Conservation (phyloP, 148 eudicot species). For the Diospyros kaki region DNA sequence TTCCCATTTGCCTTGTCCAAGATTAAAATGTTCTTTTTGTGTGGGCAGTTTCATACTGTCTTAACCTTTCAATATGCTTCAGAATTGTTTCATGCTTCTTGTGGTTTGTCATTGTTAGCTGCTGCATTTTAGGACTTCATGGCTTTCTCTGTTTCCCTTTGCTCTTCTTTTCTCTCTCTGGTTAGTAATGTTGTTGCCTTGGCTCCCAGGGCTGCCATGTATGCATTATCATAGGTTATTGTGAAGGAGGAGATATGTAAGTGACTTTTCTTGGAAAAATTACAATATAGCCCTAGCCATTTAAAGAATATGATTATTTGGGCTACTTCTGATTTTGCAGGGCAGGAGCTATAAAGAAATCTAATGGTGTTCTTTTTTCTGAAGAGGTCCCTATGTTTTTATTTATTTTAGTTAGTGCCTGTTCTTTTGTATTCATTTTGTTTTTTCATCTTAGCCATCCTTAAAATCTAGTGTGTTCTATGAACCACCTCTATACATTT, state of each 20-base stretch:
- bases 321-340: slow-evolving; percentile 31
- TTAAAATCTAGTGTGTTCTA: slow-evolving; percentile 5
- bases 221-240: slow-evolving; percentile 87
- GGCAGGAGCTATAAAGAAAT: slow-evolving; percentile 82
- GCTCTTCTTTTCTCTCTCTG: not conserved
- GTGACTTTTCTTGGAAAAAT: slow-evolving; percentile 21
- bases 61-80: not conserved
- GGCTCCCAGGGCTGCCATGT: slow-evolving; percentile 90
- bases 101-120: not conserved
- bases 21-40: not conserved
- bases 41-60: not conserved
- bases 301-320: not conserved
- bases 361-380: slow-evolving; percentile 63
- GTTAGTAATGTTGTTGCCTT: slow-evolving; percentile 16
- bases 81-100: not conserved
- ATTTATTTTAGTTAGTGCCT: not conserved
- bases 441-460: not conserved
- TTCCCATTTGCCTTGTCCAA: too few species aligned
- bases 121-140: not conserved
- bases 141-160: not conserved
- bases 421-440: not conserved
- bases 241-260: slow-evolving; percentile 99
- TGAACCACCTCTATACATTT: not conserved
- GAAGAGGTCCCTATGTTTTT: slow-evolving; percentile 69
- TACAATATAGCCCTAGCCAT: not conserved